Conservation (phyloP, 164 flowering plant species). For the Brasenia schreberi region DNA sequence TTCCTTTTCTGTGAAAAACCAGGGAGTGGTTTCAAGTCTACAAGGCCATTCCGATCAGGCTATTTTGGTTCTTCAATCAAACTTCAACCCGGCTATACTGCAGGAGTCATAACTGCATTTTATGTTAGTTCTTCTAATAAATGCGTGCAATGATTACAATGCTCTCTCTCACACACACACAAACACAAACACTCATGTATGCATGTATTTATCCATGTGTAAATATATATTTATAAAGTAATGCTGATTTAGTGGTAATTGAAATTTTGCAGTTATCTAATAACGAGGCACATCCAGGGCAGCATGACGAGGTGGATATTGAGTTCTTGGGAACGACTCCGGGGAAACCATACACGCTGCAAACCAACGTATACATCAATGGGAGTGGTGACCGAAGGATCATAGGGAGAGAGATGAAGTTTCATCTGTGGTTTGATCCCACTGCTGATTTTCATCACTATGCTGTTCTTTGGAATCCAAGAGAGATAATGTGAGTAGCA, state of each 20-base stretch:
- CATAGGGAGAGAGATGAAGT: constrained; percentile 64
- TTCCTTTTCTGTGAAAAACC: background rate
- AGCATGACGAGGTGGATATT: constrained; percentile 52
- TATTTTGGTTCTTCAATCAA: constrained; percentile 67
- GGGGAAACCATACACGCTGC: constrained; percentile 56
- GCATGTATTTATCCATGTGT: background rate
- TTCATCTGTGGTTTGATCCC: constrained; percentile 67
- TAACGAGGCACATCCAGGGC: constrained; percentile 53
- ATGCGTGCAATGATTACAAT: too few species aligned
- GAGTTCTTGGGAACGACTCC: constrained; percentile 28
- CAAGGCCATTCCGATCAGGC: constrained; percentile 56
- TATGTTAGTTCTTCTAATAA: constrained; percentile 21
- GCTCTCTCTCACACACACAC: too few species aligned
- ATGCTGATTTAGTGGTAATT: background rate
- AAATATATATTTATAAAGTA: background rate
- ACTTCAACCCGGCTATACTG: constrained; percentile 71
- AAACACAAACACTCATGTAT: background rate
- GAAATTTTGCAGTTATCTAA: constrained; percentile 34
- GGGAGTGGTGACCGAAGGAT: constrained; percentile 62
- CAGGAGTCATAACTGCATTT: constrained; percentile 77
- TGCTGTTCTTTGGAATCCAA: constrained; percentile 53
- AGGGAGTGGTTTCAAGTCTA: constrained; percentile 84
- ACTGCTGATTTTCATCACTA: constrained; percentile 46
- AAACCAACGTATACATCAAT: constrained; percentile 56
- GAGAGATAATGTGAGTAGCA: background rate